Evolutionary conservation across 23 red algal genomes (phyloP), one percentile per base, ranked within the genome.

Genomic region (Gracilaria caudata): DNA sequence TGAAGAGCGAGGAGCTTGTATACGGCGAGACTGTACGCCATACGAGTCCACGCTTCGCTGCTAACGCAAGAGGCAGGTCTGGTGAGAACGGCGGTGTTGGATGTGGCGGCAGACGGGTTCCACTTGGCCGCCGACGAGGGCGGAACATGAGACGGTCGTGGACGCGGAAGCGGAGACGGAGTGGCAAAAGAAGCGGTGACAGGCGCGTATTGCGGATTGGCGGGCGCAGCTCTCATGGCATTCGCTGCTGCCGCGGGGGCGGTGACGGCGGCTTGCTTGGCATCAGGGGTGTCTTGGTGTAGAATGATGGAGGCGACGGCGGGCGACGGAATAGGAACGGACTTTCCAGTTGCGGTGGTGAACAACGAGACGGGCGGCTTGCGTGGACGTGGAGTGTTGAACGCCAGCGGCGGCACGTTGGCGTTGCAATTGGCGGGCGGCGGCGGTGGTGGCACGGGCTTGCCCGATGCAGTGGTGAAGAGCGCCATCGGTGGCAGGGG

Each of bases 1-100:
- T 74, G 57, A 12, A 91, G 63, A 46, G 32, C 29, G 14, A 43
- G 36, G 16, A 81, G 78, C 65, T 91, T 91, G 44, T 59, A 74
- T 19, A 91, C 77, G 43, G 87, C 75, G 33, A 91, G 76, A 80
- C 51, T 35, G 40, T 91, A 91, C 3, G 25, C 57, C 64, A 91
- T 71, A 33, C 64, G 57, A 12, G 87, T 71, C 87, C 87, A 91
- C 30, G 87, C 56, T 16, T 28, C 77, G 55, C 87, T 91, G 4
- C 87, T 77, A 26, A 91, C 78, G 38, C 61, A 82, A 3, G 87
- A 57, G 37, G 87, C 87, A 72, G 87, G 78, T 34, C 82, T 82
- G 37, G 6, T 53, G 37, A 35, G 4, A 64, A 74, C 14, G 77
- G 77, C 77, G 33, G 77, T 80, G 35, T 80, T 80, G 24, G 56